Percentiles rank a stretch among this genome's conserved stretches.
Evolutionary conservation across 2,329 filamentous ascomycete genomes (phyloP).

Genomic region (Curvularia sp.): DNA sequence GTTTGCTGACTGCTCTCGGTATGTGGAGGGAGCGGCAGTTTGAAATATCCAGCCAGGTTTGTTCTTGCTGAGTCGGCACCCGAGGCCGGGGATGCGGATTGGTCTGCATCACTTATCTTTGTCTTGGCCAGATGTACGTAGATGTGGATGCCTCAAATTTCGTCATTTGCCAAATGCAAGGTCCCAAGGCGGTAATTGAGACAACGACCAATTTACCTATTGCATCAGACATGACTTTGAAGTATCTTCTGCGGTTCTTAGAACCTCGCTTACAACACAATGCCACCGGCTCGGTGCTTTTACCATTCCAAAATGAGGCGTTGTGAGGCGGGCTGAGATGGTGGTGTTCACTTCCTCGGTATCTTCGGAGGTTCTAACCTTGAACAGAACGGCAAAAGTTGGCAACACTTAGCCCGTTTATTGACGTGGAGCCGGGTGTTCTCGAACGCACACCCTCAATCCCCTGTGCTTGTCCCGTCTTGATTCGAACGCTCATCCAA

Average conservation of each 20-base stretch:
- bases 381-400: slow-evolving; percentile 18
- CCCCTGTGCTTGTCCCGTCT: slow-evolving; percentile 7
- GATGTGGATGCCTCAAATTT: slow-evolving; percentile 3
- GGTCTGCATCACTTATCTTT: slow-evolving; percentile 7
- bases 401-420: slow-evolving; percentile 9
- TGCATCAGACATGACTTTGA: neutral
- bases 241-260: neutral
- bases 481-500: neutral
- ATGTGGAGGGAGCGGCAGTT: neutral
- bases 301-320: slow-evolving; percentile 6
- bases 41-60: neutral
- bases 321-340: slow-evolving; percentile 9
- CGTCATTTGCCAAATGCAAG: slow-evolving; percentile 9
- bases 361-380: slow-evolving; percentile 20
- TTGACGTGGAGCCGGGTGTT: slow-evolving; percentile 9
- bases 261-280: slow-evolving; percentile 7
- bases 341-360: slow-evolving; percentile 14
- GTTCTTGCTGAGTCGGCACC: neutral
- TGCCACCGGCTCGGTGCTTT: neutral
- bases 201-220: neutral
- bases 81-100: slow-evolving; percentile 4
- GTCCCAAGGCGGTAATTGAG: slow-evolving; percentile 1
- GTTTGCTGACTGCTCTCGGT: neutral
- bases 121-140: neutral
- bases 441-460: neutral